Evolutionary conservation across 148 eudicot genomes (phyloP), one percentile per base, ranked within the genome.

Genomic region (Beta vulgaris): DNA sequence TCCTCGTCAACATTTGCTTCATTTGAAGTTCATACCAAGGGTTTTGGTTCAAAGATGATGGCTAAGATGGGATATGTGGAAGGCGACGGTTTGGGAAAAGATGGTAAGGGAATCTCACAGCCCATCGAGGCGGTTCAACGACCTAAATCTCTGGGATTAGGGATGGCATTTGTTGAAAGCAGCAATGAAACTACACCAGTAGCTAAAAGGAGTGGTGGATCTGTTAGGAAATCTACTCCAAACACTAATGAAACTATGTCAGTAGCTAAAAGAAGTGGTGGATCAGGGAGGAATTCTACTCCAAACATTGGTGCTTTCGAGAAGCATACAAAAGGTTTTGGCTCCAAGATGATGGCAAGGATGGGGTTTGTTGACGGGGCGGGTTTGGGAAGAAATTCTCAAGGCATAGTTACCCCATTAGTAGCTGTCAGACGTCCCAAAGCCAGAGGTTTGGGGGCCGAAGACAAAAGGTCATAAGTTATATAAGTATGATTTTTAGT

Each of bases 1-100:
- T 12, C 71, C 37, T 72, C 89, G 19, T 66, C 85, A 21, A 51
- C 73, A 15, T 71, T 88, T 55, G 97, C 92, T 79, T 89, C 97
- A 70, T 96, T 96, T 55, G 99, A 96, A 83, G 79, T 88, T 69
- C 99, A 92, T 87, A 96, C 99, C 32, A 96, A 84, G 28, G 99
- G 99, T 35, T 92, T 96, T 67, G 99, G 99, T 23, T 96, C 98
- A 37, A 96, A 87, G 84, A 92, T 96, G 94, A 82, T 96, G 98
- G 98, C 99, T 44, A 96, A 91, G 79, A 96, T 96, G 99, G 99
- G 99, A 51, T 92, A 81, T 51, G 82, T 88, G 29, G 97, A 90
- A 71, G 99, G 99, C 1, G 78, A 77, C 25, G 99, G 98, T 28
- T 77, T 96, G 64, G 98, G 98, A 21, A 96, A 89, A 77, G 97